Percentiles rank a stretch among this genome's conserved stretches.
Evolutionary conservation across 192 early-diverging fungal species (phyloP).

Genomic region (Spizellomyces sp.): DNA sequence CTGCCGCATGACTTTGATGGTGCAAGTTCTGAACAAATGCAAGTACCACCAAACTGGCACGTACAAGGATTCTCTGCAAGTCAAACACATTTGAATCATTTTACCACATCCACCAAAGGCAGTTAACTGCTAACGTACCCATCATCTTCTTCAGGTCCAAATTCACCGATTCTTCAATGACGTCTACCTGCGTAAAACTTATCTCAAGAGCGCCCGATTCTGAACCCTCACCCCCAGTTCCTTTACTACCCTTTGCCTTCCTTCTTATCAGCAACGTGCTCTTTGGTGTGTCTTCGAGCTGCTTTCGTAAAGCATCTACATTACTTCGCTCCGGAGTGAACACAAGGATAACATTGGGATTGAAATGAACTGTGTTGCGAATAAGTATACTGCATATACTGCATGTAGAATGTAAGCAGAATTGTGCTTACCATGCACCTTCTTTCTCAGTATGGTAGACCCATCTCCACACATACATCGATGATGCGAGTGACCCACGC

Average conservation of each 20-base stretch:
- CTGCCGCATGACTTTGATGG: background rate
- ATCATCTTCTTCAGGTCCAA: slow-evolving; percentile 17
- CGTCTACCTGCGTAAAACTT: background rate
- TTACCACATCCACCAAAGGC: background rate
- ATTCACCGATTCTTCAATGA: slow-evolving; percentile 22
- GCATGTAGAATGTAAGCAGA: background rate
- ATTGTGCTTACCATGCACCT: slow-evolving; percentile 23
- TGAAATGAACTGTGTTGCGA: background rate
- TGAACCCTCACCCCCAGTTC: background rate
- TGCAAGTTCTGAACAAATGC: slow-evolving; percentile 30
- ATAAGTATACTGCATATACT: too few relatives aligned
- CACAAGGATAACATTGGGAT: slow-evolving; percentile 13
- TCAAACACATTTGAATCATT: background rate
- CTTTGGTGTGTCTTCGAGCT: slow-evolving; percentile 13
- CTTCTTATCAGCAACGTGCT: slow-evolving; percentile 6
- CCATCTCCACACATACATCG: slow-evolving; percentile 30
- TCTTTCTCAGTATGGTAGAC: slow-evolving; percentile 14
- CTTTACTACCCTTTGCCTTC: slow-evolving; percentile 17
- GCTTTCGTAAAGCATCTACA: slow-evolving; percentile 11
- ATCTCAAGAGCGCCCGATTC: background rate
- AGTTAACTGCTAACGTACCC: background rate
- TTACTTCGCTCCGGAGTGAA: slow-evolving; percentile 14
- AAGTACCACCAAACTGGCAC: slow-evolving; percentile 33
- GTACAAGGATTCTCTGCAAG: slow-evolving; percentile 32
- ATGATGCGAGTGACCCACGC: slow-evolving; percentile 35